Evolutionary conservation across 371 early-diverging fungal genomes (phyloP), one percentile per base, ranked within the genome.

Genomic region (Phascolomyces articulosus): DNA sequence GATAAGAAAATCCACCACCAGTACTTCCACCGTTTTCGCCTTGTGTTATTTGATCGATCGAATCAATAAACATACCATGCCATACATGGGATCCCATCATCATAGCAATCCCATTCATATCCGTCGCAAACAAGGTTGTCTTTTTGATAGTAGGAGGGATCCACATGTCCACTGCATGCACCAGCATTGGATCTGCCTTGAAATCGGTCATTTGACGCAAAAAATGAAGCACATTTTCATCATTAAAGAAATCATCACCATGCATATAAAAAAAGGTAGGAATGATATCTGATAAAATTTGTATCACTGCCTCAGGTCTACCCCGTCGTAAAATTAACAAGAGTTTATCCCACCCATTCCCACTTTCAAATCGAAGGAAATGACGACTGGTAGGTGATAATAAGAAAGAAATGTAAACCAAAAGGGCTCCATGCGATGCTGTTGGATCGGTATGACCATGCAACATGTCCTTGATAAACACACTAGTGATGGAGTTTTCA

Each of bases 241-340:
- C 82, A 23, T 78, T 78, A 55, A 82, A 80, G 7, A 87, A 73
- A 18, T 83, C 84, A 27, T 83, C 84, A 27, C 80, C 79, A 20
- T 80, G 84, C 77, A 80, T 74, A 41, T 78, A 83, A 0, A 78
- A 78, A 69, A 83, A 80, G 0, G 74, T 72, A 16, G 84, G 84
- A 0, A 83, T 63, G 4, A 75, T 77, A 13, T 83, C 76, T 24
- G 74, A 62, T 2, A 83, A 53, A 21, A 71, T 64, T 15, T 63
- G 65, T 0, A 80, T 54, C 0, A 72, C 67, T 1, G 81, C 78
- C 16, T 72, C 70, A 2, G 78, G 71, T n/a, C 64, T 67, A 10
- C 81, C 81, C 0, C 81, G 67, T 11, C 75, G 77, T 1, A 87
- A 62, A 2, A 87, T 67, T 7, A 69, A 53, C 2, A 72, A 63